Base-by-base conservation (phyloP, 1,284 basidiomycete species). In the Ganoderma multipileum region DNA sequence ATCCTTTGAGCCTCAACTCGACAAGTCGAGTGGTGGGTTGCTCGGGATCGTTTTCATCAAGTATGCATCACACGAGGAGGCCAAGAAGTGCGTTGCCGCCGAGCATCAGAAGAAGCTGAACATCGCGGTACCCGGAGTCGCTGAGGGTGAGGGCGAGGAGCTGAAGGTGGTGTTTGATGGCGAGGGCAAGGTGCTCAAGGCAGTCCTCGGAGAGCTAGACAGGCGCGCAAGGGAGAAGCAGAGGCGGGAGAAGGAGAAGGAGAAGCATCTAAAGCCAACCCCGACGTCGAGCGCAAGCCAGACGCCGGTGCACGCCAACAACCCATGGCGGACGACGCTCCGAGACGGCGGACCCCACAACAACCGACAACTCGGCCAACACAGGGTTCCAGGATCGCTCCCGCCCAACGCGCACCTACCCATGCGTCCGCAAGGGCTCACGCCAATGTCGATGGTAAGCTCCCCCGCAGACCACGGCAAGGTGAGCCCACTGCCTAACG, bases 11-110 rank as follows among this genome's bases (percentile, higher is more conserved):
- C 88, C 92, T 44, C 94, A 96, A 77, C 88, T 93, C 70, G 94
- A 98, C 81, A 86, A 88, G 60, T 85, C 87, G 64, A 95, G 91
- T 26, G 96, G 96, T 16, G 91, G 89, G 70, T 89, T 92, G 18
- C 85, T 98, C 3, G 96, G 96, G 7, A 89, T 98, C 52, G 90
- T 94, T 63, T 90, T 89, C 77, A 86, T 98, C 74, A 89, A 87
- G 71, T 98, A 87, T 78, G 79, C 76, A 9, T 80, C 83, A 0
- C 86, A 88, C 68, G 88, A 89, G 23, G 89, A 91, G 67, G 91
- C 91, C 65, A 86, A 80, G 78, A 84, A 80, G 73, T 95, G 90
- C 79, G 85, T 86, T 66, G 86, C 86, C 74, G 83, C 83, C 73
- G 87, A 91, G 73, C 81, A 91, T 69, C 89, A 89, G 41, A 85